Evolutionary conservation across 2,329 filamentous ascomycete genomes (phyloP), one percentile per base, ranked within the genome.

Genomic region (Exophiala sp.): DNA sequence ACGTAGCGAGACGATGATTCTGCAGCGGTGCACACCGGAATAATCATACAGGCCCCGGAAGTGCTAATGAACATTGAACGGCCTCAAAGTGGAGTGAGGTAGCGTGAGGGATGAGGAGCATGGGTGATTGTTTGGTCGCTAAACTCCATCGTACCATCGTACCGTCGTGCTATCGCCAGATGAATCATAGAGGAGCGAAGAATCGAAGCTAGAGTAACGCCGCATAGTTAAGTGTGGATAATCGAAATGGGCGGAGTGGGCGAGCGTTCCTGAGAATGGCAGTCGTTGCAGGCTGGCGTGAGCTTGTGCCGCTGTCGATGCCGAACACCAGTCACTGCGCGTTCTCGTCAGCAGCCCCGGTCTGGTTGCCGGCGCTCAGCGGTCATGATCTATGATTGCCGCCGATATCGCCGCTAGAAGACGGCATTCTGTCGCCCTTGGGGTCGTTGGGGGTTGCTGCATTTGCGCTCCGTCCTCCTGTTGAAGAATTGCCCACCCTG

Each of bases 131-230:
- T 39, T 46, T 30, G 52, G 21, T 50, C 40, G 48, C 48, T 52
- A 46, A 44, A 41, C 46, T 24, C 43, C 40, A 22, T 46, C 21
- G 48, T 55, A 37, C 37, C 52, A 56, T 53, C 49, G 53, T 38
- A 22, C 16, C 43, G 49, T 53, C 41, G 32, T n/a, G n/a, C n/a
- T n/a, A n/a, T n/a, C n/a, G n/a, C n/a, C 27, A 14, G 18, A n/a
- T 21, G 43, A 24, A 44, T 11, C 5, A 19, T 40, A 41, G 42
- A 40, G 47, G 49, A 53, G 50, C 50, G 54, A 51, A 46, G 43
- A 21, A 19, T 48, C 48, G 48, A 45, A 27, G 37, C 42, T 16
- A 42, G 14, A 21, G 21, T 24, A 22, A 3, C 2, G 14, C 29
- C n/a, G 19, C 34, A 46, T 39, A 43, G 41, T n/a, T n/a, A n/a